Evolutionary conservation across 352 stramenopile genomes (phyloP).

Genomic region (Phytophthora pluvialis): DNA sequence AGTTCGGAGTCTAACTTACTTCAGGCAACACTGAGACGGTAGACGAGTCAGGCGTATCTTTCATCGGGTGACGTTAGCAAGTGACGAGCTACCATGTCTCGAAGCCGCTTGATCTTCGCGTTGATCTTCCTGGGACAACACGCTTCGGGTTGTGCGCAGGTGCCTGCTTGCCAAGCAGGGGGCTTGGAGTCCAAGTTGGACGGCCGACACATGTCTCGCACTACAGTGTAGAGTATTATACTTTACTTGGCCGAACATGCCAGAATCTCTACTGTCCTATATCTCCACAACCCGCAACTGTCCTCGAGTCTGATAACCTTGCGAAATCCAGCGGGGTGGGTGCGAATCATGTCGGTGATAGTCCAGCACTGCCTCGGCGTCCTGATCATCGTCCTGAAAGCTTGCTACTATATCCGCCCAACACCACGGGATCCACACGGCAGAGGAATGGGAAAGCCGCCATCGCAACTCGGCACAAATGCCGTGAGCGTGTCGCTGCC

Average conservation of each 20-base stretch:
- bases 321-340: constrained; percentile 21
- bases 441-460: neutral
- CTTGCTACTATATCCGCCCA: no score
- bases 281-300: neutral
- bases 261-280: no score
- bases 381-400: neutral
- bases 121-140: constrained; percentile 20
- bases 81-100: neutral
- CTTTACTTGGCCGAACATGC: no score
- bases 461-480: neutral
- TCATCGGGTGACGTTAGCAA: constrained; percentile 13
- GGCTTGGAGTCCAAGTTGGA: no score
- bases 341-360: constrained; percentile 22
- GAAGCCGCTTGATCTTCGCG: neutral
- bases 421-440: no score
- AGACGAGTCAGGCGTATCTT: constrained; percentile 17
- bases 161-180: neutral
- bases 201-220: neutral
- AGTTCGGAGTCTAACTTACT: no score
- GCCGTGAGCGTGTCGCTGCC: no score
- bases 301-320: neutral
- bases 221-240: no score
- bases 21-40: neutral
- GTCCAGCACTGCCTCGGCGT: neutral
- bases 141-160: neutral